A percentile compares a stretch with the other conserved stretches of the same genome.
phyloP scores from a whole-genome alignment of 2,329 filamentous ascomycete species.

The Ramichloridium luteum region DNA sequence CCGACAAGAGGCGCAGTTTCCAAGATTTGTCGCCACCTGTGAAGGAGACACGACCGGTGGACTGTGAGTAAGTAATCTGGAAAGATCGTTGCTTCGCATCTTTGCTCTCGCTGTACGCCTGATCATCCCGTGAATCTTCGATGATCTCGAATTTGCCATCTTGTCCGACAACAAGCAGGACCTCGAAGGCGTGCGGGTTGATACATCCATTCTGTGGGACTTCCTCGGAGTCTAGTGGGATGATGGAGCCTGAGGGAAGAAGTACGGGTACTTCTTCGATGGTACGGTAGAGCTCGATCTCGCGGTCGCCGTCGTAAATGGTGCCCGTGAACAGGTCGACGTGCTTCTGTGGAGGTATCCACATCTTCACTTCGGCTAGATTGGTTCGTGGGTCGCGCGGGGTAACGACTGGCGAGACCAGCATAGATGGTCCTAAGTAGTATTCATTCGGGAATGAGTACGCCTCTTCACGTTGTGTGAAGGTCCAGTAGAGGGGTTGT shows the following conservation, averaged over 20 bases:
- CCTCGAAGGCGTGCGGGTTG: slow-evolving; percentile 37
- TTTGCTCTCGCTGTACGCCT: neutral
- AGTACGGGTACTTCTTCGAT: slow-evolving; percentile 43
- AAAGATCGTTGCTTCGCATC: neutral
- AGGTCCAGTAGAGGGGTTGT: slow-evolving; percentile 52
- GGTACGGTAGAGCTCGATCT: slow-evolving; percentile 39
- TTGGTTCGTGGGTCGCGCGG: slow-evolving; percentile 38
- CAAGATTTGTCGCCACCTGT: neutral
- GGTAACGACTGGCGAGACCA: slow-evolving; percentile 45
- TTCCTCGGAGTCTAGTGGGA: slow-evolving; percentile 40
- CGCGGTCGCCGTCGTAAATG: slow-evolving; percentile 45
- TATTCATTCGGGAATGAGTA: slow-evolving; percentile 48
- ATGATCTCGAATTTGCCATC: slow-evolving; percentile 39
- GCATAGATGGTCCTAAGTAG: slow-evolving; percentile 44
- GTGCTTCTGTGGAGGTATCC: slow-evolving; percentile 44
- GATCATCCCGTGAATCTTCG: slow-evolving; percentile 30
- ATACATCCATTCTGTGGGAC: slow-evolving; percentile 36
- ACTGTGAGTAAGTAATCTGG: neutral
- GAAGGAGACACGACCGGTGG: neutral
- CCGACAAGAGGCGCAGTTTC: neutral
- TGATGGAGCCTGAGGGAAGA: slow-evolving; percentile 44
- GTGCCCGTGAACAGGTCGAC: slow-evolving; percentile 48
- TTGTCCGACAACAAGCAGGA: slow-evolving; percentile 34
- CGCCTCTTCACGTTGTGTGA: slow-evolving; percentile 40
- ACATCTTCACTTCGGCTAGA: slow-evolving; percentile 39